phyloP scores from a whole-genome alignment of 345 rosid genomes.

The Eucalyptus decipiens region DNA sequence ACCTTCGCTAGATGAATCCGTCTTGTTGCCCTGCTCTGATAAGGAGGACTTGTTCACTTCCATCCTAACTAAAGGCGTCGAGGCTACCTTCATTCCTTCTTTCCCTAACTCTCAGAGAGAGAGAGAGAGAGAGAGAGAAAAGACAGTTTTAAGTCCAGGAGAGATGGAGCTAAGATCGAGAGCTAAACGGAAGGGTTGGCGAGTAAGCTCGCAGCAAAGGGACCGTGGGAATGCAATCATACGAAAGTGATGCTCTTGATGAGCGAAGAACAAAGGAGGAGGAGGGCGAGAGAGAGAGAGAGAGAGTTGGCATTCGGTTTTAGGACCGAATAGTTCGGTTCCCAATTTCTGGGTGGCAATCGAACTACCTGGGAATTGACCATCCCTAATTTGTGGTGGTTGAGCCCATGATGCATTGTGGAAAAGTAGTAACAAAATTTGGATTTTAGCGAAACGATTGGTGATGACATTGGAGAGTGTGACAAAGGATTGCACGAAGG shows the following conservation, averaged over 20 bases:
- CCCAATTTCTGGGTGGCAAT: background rate
- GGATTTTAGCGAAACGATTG: background rate
- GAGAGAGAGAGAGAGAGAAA: background rate
- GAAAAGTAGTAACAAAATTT: background rate
- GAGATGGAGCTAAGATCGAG: background rate
- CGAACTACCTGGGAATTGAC: rapidly evolving
- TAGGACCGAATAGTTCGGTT: too few species aligned
- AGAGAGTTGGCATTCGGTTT: background rate
- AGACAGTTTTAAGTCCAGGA: background rate
- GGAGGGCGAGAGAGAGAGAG: too few species aligned
- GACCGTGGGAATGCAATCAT: background rate
- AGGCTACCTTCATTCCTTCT: background rate
- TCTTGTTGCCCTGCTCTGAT: background rate
- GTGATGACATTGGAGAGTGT: background rate
- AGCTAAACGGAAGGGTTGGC: background rate
- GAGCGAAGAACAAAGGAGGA: background rate
- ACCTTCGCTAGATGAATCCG: background rate
- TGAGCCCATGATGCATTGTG: background rate
- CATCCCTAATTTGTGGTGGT: background rate
- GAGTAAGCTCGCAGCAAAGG: background rate
- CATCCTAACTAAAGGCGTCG: background rate
- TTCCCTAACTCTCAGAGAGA: background rate
- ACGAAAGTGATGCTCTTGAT: background rate
- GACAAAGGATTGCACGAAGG: background rate
- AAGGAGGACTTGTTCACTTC: background rate